Conservation (phyloP, 202 grass and related monocot species). For the Thinopyrum obtusiflorum region DNA sequence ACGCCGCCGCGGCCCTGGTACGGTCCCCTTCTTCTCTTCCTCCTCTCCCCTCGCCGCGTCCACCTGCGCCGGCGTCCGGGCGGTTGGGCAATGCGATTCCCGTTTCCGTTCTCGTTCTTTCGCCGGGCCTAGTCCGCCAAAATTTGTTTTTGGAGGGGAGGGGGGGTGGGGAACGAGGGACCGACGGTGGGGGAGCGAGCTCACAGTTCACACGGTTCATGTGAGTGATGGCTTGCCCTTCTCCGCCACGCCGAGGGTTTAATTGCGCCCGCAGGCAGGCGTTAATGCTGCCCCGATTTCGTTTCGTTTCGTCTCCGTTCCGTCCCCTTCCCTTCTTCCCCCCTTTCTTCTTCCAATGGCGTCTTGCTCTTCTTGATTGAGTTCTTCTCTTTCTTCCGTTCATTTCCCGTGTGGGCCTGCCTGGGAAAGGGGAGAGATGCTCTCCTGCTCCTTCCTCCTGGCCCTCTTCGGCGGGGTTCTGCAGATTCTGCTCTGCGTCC, state of each 20-base stretch:
- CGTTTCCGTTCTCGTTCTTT: slow-evolving; percentile 8
- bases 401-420: neutral
- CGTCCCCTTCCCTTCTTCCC: neutral
- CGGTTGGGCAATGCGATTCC: slow-evolving; percentile 8
- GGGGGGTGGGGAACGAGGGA: neutral
- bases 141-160: neutral
- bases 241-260: slow-evolving; percentile 12
- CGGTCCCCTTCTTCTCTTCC: neutral
- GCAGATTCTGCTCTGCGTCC: slow-evolving; percentile 12
- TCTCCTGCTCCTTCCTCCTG: slow-evolving; percentile 30
- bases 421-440: neutral
- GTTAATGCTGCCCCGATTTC: slow-evolving; percentile 30
- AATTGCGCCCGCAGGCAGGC: slow-evolving; percentile 33
- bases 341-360: neutral
- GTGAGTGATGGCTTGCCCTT: neutral
- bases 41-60: neutral
- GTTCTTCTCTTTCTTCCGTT: neutral
- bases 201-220: slow-evolving; percentile 37
- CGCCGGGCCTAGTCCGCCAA: neutral
- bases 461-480: slow-evolving; percentile 14
- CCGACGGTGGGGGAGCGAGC: neutral
- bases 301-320: neutral
- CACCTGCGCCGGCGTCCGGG: neutral
- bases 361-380: neutral
- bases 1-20: slow-evolving; percentile 27